phyloP scores from a whole-genome alignment of 1,284 basidiomycete species.

The Afroboletus lepidellus region DNA sequence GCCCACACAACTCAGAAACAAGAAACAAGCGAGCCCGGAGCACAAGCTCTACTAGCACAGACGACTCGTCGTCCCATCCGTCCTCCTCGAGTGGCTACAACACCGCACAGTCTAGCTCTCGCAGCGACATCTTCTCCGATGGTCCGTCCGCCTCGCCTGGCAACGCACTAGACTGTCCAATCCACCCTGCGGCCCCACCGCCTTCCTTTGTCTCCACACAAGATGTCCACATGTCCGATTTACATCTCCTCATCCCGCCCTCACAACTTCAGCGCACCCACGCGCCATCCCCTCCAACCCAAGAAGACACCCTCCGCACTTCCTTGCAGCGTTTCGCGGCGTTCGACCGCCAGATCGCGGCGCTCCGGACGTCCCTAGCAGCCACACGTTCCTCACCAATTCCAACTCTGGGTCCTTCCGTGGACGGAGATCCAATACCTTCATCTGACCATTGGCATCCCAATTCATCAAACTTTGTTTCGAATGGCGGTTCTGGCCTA shows the following conservation, averaged over 20 bases:
- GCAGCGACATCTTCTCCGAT: conserved; percentile 28
- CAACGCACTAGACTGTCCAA: conserved; percentile 18
- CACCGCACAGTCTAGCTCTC: conserved; percentile 35
- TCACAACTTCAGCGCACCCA: conserved; percentile 14
- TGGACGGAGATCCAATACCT: conserved; percentile 16
- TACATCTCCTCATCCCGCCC: conserved; percentile 30
- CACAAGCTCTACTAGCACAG: conserved; percentile 33
- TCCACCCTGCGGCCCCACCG: conserved; percentile 12
- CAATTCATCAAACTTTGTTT: conserved; percentile 21
- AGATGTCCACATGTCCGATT: conserved; percentile 49
- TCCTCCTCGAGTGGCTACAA: conserved; percentile 33
- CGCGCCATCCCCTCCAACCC: conserved; percentile 17
- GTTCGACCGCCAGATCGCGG: conserved; percentile 51
- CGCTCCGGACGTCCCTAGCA: conserved; percentile 39
- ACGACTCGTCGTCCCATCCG: conserved; percentile 23
- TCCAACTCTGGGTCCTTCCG: conserved; percentile 32
- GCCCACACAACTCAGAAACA: conserved; percentile 14
- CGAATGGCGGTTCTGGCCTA: conserved; percentile 5
- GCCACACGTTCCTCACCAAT: conserved; percentile 36
- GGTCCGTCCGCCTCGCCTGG: conserved; percentile 10
- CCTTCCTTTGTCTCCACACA: conserved; percentile 24
- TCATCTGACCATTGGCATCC: conserved; percentile 19
- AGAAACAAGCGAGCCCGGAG: conserved; percentile 34
- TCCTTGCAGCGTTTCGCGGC: conserved; percentile 53
- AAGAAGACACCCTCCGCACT: conserved; percentile 41